Evolutionary conservation across 2,329 filamentous ascomycete genomes (phyloP), one percentile per base, ranked within the genome.

Genomic region (Pseudogymnoascus destructans): DNA sequence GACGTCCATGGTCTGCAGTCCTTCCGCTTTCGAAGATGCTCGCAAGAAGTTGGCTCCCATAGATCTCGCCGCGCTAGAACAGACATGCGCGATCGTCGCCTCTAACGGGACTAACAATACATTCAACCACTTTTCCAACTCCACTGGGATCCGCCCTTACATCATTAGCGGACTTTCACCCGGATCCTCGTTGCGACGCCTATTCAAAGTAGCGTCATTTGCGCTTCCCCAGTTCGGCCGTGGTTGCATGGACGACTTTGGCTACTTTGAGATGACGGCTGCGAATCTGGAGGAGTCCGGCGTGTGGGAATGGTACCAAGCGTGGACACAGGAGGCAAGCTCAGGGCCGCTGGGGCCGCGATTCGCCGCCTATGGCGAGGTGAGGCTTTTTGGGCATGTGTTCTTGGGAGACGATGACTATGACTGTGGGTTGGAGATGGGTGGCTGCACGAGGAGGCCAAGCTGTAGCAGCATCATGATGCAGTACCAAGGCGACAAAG

Each of bases 171-270:
- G 25, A 13, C n/a, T 52, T 19, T 52, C 46, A 11, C 25, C 25
- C 3, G n/a, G 4, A 5, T 52, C 46, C n/a, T 52, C 46, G n/a
- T 13, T 52, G 25, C 25, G 46, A 30, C 46, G 46, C n/a, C 23
- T 52, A 17, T 52, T 25, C 9, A 52, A 52, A 19, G 25, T 9
- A 11, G 8, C 46, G 15, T 5, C 15, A 4, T 27, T 27, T 27
- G 23, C 5, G 13, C 42, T 27, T 9, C 42, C 42, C 23, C 42
- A 49, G 23, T 52, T 30, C 5, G 46, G n/a, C n/a, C 46, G 25
- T 9, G 46, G 46, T 52, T 56, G 54, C 11, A 56, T 38, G 30
- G 54, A 56, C 17, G 54, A 56, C 7, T 38, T 56, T 15, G 54
- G 35, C 11, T 56, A 35, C 17, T 56, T 56, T 38, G 35, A 35